A percentile compares a stretch with the other conserved stretches of the same genome.
Evolutionary conservation across 225 moss, liverwort and hornwort species (phyloP).

Genomic region (Ulota crispa): DNA sequence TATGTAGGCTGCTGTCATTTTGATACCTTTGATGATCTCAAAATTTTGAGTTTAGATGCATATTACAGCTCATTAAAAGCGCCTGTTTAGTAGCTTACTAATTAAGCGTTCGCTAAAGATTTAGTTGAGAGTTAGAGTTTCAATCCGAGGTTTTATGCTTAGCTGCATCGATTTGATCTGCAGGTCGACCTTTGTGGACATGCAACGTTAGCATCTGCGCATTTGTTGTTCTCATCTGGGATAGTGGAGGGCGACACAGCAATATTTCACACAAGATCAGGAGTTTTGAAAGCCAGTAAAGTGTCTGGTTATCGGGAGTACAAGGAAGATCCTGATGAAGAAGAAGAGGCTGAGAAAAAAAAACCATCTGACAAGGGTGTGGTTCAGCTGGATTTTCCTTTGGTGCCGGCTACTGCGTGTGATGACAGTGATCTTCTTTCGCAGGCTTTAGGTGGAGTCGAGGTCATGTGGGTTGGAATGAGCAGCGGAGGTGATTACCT

Average conservation of each 20-base stretch:
- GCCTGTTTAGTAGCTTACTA: not conserved
- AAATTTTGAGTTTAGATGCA: not conserved
- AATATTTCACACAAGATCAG: conserved; percentile 75
- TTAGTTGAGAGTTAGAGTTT: not conserved
- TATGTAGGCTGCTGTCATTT: not conserved
- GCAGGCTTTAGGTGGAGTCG: conserved; percentile 63
- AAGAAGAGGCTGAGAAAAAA: conserved; percentile 41
- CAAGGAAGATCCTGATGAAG: conserved; percentile 41
- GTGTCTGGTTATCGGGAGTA: conserved; percentile 74
- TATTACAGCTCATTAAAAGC: not conserved
- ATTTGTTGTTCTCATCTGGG: conserved; percentile 84
- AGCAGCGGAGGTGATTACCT: conserved; percentile 74
- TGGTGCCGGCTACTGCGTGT: conserved; percentile 39
- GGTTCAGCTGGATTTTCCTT: conserved; percentile 79
- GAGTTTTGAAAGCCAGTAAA: conserved; percentile 69
- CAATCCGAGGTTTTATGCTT: not conserved
- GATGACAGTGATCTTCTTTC: conserved; percentile 55
- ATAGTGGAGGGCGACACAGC: conserved; percentile 75
- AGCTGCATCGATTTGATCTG: not conserved
- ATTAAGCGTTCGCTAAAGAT: not conserved
- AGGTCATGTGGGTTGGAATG: conserved; percentile 76
- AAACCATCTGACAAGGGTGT: conserved; percentile 79
- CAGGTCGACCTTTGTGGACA: conserved; percentile 44
- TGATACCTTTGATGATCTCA: not conserved
- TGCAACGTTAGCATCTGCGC: conserved; percentile 56